Evolutionary conservation across 208 protist genomes (phyloP), one percentile per base, ranked within the genome.

Genomic region (Leptomonas seymouri): DNA sequence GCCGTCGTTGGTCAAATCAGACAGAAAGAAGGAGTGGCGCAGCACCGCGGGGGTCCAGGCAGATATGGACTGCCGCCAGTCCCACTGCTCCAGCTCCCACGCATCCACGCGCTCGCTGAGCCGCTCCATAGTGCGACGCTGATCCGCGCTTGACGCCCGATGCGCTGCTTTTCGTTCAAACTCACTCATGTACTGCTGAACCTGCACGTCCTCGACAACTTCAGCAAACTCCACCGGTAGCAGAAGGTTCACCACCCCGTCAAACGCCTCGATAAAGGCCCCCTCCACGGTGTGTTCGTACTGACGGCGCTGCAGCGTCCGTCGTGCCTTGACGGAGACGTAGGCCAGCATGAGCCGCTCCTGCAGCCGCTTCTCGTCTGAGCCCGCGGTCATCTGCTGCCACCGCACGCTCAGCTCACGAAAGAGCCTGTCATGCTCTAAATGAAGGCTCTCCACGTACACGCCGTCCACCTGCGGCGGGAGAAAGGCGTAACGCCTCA

Each of bases 401-500:
- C 86, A 74, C 21, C 46, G 67, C 14, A 45, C 34, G 2, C 59
- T 60, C 25, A 91, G 54, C 49, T 81, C 67, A 5, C 46, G 44
- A 45, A 91, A 93, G 36, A 82, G 59, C 11, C 48, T 48, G 57
- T 93, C 85, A 36, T 86, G 60, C 25, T 65, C 55, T 18, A 93
- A 75, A 23, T 42, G n/a, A 25, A 93, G 75, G 30, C 81, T 73
- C 53, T 88, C 80, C 6, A 85, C 82, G 57, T 76, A 80, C 44
- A 91, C 71, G 0, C 74, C 78, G 28, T 84, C 67, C 62, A 85
- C 59, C 42, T 53, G 78, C 14, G 62, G 65, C 3, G 85, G 85
- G 1, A 93, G 78, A 59, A 89, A 93, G 1, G 88, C 81, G 70
- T 79, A 86, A 49, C 51, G 64, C 45, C 77, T 74, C 23, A 90